Percentiles rank a stretch among this genome's conserved stretches.
phyloP scores from a whole-genome alignment of 2,329 filamentous ascomycete species.

The Incumbomyces delicatus region DNA sequence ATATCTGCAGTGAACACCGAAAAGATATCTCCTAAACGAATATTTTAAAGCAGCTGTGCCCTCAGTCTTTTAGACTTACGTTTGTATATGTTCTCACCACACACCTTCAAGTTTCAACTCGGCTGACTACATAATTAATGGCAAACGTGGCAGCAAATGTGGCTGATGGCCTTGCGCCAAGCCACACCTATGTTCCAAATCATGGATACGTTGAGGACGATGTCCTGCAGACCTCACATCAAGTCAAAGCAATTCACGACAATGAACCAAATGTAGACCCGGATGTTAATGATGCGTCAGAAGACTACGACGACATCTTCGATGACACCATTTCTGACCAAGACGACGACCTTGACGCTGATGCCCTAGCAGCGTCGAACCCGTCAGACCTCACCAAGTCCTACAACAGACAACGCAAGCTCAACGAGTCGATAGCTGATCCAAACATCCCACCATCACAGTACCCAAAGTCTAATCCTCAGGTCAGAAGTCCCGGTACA shows the following conservation, averaged over 20 bases:
- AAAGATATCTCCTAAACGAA: no score
- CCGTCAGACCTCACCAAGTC: constrained; percentile 67
- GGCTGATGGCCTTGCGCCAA: constrained; percentile 37
- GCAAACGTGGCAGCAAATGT: constrained; percentile 16
- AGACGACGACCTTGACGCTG: constrained; percentile 45
- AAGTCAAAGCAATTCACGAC: not conserved
- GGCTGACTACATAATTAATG: not conserved
- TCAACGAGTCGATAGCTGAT: constrained; percentile 45
- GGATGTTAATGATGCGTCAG: constrained; percentile 43
- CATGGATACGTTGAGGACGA: constrained; percentile 35
- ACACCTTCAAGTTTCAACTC: no score
- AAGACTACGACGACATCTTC: constrained; percentile 48
- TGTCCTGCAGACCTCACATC: constrained; percentile 8
- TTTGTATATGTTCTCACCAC: no score
- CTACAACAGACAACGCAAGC: constrained; percentile 72
- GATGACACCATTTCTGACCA: constrained; percentile 32
- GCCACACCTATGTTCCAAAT: constrained; percentile 41
- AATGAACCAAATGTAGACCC: constrained; percentile 35
- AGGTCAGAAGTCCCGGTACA: constrained; percentile 72
- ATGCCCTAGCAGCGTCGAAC: constrained; percentile 47
- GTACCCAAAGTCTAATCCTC: constrained; percentile 63
- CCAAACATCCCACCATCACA: constrained; percentile 43
- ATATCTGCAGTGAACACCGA: no score
- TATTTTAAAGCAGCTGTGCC: no score
- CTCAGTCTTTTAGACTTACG: no score